Percentiles rank a stretch among this genome's conserved stretches.
These are phyloP conservation scores for Venturia oleaginea DNA, from an alignment of 2,329 filamentous ascomycete species.

Conservation along the genomic window DNA sequence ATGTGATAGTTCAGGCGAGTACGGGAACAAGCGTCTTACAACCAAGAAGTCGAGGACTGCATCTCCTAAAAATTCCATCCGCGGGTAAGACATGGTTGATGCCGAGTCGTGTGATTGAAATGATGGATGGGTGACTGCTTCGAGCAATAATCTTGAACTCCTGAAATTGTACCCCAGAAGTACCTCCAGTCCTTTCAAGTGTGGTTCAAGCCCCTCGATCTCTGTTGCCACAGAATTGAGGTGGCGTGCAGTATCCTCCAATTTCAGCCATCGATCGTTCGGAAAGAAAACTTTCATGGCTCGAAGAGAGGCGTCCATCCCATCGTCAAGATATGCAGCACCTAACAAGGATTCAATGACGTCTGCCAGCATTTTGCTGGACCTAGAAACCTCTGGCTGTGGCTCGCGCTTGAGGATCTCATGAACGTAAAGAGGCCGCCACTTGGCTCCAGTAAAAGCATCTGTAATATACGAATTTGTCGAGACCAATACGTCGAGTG, in stretches of 20 bases:
- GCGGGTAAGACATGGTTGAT: conserved; percentile 53
- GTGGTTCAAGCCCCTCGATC: background rate
- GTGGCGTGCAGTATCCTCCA: background rate
- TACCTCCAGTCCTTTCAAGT: conserved; percentile 31
- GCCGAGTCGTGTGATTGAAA: conserved; percentile 35
- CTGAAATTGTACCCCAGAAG: conserved; percentile 64
- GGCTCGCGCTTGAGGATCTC: conserved; percentile 21
- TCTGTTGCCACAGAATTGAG: background rate
- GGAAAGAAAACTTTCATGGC: conserved; percentile 61
- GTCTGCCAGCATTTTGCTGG: conserved; percentile 77
- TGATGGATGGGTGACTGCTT: conserved; percentile 75
- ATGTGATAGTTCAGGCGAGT: conserved; percentile 25
- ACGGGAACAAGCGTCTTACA: conserved; percentile 1
- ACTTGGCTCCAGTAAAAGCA: conserved; percentile 59
- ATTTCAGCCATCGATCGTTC: conserved; percentile 25
- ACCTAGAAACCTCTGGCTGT: conserved; percentile 37
- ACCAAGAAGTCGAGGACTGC: conserved; percentile 59
- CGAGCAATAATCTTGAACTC: conserved; percentile 59
- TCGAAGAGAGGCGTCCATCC: conserved; percentile 50
- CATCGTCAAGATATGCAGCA: conserved; percentile 61
- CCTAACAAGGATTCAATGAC: conserved; percentile 81
- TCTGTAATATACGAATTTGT: conserved; percentile 63
- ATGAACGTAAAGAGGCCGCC: conserved; percentile 56
- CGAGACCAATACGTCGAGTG: conserved; percentile 54
- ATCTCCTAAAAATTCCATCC: conserved; percentile 83